Evolutionary conservation across 257 asterid species (phyloP).

Genomic region (Eustoma russellianum): DNA sequence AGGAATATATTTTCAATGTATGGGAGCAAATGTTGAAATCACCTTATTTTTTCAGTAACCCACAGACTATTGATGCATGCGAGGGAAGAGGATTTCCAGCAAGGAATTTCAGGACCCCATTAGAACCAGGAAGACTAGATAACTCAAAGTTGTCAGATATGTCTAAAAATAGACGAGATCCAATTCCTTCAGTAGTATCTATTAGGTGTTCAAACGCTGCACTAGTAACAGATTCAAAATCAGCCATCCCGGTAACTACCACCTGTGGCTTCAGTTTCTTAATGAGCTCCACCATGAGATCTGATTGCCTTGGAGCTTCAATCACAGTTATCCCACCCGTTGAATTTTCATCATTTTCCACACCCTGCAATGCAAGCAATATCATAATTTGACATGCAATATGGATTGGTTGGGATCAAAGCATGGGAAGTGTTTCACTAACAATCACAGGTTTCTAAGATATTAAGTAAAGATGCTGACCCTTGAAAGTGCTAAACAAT

Average conservation of each 20-base stretch:
- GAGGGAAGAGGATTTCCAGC: constrained; percentile 84
- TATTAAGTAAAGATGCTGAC: no score
- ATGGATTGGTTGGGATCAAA: no score
- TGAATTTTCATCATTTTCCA: constrained; percentile 26
- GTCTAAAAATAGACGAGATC: constrained; percentile 72
- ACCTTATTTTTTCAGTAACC: constrained; percentile 91
- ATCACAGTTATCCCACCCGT: constrained; percentile 75
- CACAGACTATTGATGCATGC: constrained; percentile 81
- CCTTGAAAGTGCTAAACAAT: background rate
- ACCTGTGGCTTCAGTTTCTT: constrained; percentile 84
- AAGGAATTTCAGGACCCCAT: constrained; percentile 89
- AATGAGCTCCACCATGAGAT: constrained; percentile 82
- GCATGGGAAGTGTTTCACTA: background rate
- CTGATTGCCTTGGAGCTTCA: constrained; percentile 96
- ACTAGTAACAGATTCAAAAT: constrained; percentile 82
- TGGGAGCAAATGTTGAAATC: background rate
- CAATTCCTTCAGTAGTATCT: constrained; percentile 66
- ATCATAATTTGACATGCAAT: constrained; percentile 2
- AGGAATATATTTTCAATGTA: background rate
- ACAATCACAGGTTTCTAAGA: background rate
- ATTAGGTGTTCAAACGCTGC: constrained; percentile 80
- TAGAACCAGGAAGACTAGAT: constrained; percentile 88
- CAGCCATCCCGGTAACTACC: constrained; percentile 91
- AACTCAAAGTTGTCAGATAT: constrained; percentile 95
- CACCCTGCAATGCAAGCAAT: constrained; percentile 39